Evolutionary conservation across 192 early-diverging fungal genomes (phyloP).

Genomic region (Blastocladiella britannica): DNA sequence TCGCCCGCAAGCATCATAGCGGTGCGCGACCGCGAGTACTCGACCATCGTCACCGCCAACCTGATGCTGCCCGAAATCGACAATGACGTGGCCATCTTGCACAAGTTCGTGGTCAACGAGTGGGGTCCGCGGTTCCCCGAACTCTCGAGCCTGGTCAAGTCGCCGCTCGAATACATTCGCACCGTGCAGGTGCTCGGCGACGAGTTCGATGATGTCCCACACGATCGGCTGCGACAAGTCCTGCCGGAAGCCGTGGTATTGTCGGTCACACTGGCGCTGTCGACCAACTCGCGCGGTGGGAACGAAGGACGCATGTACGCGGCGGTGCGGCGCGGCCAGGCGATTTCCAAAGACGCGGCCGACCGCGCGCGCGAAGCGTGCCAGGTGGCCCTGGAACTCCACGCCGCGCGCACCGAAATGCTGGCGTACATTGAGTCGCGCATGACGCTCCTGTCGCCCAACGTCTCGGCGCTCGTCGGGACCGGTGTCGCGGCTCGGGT

Average conservation of each 20-base stretch:
- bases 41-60: constrained; percentile 66
- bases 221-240: not conserved
- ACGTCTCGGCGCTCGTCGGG: constrained; percentile 69
- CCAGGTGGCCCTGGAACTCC: constrained; percentile 25
- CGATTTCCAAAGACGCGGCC: constrained; percentile 3
- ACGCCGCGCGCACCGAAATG: constrained; percentile 36
- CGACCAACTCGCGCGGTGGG: constrained; percentile 3
- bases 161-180: constrained; percentile 71
- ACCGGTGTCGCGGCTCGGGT: constrained; percentile 71
- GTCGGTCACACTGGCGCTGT: not conserved
- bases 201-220: not conserved
- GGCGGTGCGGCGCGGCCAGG: not conserved
- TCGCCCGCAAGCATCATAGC: constrained; percentile 2
- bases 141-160: constrained; percentile 69
- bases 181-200: constrained; percentile 32
- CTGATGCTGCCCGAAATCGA: constrained; percentile 65
- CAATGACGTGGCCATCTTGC: constrained; percentile 67
- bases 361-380: constrained; percentile 1
- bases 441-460: constrained; percentile 84
- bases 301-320: constrained; percentile 47
- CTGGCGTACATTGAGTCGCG: constrained; percentile 77
- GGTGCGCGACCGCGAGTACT: constrained; percentile 77
- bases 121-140: constrained; percentile 79
- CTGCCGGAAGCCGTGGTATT: not conserved
- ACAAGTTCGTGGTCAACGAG: constrained; percentile 81